phyloP scores from a whole-genome alignment of 2,329 filamentous ascomycete species.

The Hymenoscyphus scutula region DNA sequence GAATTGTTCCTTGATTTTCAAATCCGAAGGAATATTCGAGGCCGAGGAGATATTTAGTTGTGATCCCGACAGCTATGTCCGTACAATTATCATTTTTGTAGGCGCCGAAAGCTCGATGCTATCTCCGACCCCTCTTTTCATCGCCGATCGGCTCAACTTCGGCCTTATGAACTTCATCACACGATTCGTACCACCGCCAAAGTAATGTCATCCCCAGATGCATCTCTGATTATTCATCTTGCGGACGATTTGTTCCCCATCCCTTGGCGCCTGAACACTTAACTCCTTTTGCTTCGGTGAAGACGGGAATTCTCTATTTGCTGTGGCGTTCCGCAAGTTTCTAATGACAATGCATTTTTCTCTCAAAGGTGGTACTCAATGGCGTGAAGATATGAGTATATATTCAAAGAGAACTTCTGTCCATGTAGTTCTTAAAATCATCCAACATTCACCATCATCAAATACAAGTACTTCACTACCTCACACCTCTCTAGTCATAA shows the following conservation, averaged over 20 bases:
- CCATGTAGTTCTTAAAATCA: background rate
- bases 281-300: background rate
- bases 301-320: too few relatives aligned
- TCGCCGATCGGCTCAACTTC: slow-evolving; percentile 1
- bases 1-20: too few relatives aligned
- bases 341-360: background rate
- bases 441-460: background rate
- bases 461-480: background rate
- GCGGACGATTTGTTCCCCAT: background rate
- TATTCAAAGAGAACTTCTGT: background rate
- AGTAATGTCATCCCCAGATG: background rate
- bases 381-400: background rate
- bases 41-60: background rate
- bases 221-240: background rate
- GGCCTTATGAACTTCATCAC: background rate
- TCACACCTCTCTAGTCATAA: background rate
- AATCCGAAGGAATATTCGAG: background rate
- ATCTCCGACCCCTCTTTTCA: background rate
- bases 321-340: background rate
- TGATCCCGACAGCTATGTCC: background rate
- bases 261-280: background rate
- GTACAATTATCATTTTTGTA: background rate
- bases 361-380: too few relatives aligned
- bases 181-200: background rate
- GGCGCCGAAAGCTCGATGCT: background rate